phyloP scores from a whole-genome alignment of 805 yeast species.

The Teunomyces aglyptinius region DNA sequence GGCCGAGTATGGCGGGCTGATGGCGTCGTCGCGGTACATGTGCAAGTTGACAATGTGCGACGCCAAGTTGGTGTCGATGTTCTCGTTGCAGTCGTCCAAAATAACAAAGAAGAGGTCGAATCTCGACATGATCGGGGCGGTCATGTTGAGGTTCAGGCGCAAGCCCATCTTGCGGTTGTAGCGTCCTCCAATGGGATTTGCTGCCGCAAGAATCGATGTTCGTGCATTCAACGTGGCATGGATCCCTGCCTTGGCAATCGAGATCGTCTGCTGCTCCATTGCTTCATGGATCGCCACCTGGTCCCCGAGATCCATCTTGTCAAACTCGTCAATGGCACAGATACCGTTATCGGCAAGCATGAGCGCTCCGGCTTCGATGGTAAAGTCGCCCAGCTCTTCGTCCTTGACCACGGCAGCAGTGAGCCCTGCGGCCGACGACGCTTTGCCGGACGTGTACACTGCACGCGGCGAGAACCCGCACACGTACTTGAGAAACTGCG shows the following conservation, averaged over 20 bases:
- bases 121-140: constrained; percentile 98
- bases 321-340: constrained; percentile 98
- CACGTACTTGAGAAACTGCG: constrained; percentile 92
- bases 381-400: constrained; percentile 95
- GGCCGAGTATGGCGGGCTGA: constrained; percentile 83
- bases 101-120: constrained; percentile 94
- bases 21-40: constrained; percentile 86
- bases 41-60: constrained; percentile 90
- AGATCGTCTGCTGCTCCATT: constrained; percentile 98
- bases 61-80: constrained; percentile 85
- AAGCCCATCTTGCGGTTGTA: constrained; percentile 84
- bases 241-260: constrained; percentile 98
- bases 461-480: constrained; percentile 90
- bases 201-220: constrained; percentile 97
- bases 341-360: constrained; percentile 98
- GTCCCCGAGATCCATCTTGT: constrained; percentile 92
- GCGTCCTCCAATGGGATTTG: constrained; percentile 96
- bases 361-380: constrained; percentile 97
- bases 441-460: constrained; percentile 96
- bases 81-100: constrained; percentile 90
- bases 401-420: constrained; percentile 98
- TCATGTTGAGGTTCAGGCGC: constrained; percentile 86
- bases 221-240: constrained; percentile 97
- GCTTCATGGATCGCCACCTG: constrained; percentile 99
- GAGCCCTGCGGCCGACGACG: constrained; percentile 97